phyloP scores from a whole-genome alignment of 2,329 filamentous ascomycete species.

The Colletotrichum melonis region DNA sequence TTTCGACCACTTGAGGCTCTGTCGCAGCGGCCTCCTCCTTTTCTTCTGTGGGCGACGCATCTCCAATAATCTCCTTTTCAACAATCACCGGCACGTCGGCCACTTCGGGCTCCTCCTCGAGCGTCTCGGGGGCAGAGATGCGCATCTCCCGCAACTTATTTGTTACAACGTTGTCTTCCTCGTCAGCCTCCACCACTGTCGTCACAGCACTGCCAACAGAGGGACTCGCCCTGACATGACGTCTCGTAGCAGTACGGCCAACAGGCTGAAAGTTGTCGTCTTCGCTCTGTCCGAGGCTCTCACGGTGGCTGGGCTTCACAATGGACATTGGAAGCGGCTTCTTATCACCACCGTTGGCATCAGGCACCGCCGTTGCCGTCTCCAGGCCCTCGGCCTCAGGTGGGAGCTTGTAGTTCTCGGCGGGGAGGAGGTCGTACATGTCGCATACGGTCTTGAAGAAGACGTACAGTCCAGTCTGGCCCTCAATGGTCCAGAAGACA shows the following conservation, averaged over 20 bases:
- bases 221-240: slow-evolving; percentile 83
- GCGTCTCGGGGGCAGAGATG: slow-evolving; percentile 65
- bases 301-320: slow-evolving; percentile 48
- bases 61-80: slow-evolving; percentile 46
- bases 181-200: slow-evolving; percentile 85
- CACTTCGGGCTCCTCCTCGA: slow-evolving; percentile 62
- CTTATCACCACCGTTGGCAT: slow-evolving; percentile 45
- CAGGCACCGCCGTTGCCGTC: slow-evolving; percentile 52
- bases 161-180: slow-evolving; percentile 71
- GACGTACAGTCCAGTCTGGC: slow-evolving; percentile 90
- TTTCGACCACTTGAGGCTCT: slow-evolving; percentile 17
- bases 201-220: slow-evolving; percentile 83
- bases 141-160: slow-evolving; percentile 59
- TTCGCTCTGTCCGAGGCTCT: slow-evolving; percentile 44
- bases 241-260: slow-evolving; percentile 78
- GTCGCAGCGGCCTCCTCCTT: slow-evolving; percentile 42
- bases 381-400: slow-evolving; percentile 91
- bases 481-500: slow-evolving; percentile 95
- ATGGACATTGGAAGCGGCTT: slow-evolving; percentile 47
- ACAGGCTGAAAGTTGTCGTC: slow-evolving; percentile 65
- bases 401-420: slow-evolving; percentile 96
- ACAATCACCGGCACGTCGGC: slow-evolving; percentile 55
- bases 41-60: slow-evolving; percentile 34
- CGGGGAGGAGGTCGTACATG: slow-evolving; percentile 86
- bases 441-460: slow-evolving; percentile 99